Conservation (phyloP, 2,329 filamentous ascomycete species). For the Knufia petricola region DNA sequence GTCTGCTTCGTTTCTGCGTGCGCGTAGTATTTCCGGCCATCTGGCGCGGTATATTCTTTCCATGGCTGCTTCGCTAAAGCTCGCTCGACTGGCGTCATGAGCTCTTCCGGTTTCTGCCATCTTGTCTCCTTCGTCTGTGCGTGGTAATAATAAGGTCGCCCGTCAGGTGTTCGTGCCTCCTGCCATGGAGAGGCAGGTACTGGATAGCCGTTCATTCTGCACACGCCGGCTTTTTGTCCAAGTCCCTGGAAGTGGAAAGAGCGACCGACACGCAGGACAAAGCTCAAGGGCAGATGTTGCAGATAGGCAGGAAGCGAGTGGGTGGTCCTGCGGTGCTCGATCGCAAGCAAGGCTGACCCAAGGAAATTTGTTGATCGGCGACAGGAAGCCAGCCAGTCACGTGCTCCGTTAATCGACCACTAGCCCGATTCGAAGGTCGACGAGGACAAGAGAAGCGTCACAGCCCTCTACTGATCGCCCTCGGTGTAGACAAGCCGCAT, state of each 20-base stretch:
- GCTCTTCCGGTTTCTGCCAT: slow-evolving; percentile 87
- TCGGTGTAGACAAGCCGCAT: background rate
- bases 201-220: slow-evolving; percentile 50
- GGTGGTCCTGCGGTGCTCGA: no score
- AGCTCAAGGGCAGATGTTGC: no score
- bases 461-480: background rate
- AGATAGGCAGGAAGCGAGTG: no score
- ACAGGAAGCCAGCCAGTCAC: background rate
- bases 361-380: background rate
- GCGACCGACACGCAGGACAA: no score
- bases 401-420: background rate
- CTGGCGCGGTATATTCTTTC: slow-evolving; percentile 83
- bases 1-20: slow-evolving; percentile 86
- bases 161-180: slow-evolving; percentile 70
- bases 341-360: background rate
- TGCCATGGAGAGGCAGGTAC: slow-evolving; percentile 57
- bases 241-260: no score
- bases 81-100: slow-evolving; percentile 75
- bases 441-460: no score
- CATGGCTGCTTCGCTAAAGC: slow-evolving; percentile 75
- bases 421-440: no score
- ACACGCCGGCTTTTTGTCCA: background rate
- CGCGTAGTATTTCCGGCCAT: slow-evolving; percentile 89
- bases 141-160: slow-evolving; percentile 87
- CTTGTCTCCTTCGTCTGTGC: slow-evolving; percentile 73